phyloP scores from a whole-genome alignment of 2,329 filamentous ascomycete genomes.

The Botrytis byssoidea region DNA sequence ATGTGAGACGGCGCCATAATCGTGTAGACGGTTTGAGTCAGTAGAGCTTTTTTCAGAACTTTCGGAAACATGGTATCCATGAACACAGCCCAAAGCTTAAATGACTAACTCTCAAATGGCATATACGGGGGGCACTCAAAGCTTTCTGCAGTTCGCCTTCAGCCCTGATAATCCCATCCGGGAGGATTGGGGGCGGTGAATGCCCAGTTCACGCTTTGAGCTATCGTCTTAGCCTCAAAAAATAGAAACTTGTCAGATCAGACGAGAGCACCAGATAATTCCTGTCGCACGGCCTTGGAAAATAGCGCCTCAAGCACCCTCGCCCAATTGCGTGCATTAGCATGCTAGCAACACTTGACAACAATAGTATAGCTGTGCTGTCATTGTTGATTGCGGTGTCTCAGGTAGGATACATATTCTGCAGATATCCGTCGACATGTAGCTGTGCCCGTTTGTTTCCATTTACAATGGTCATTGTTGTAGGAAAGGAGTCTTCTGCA shows the following conservation, averaged over 20 bases:
- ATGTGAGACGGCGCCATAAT: constrained; percentile 29
- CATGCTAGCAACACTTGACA: constrained; percentile 20
- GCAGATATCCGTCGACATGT: constrained; percentile 28
- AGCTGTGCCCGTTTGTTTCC: constrained; percentile 30
- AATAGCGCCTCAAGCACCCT: constrained; percentile 25
- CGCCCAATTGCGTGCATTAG: constrained; percentile 37
- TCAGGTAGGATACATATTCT: constrained; percentile 23
- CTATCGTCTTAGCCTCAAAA: constrained; percentile 12
- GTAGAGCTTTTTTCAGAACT: constrained; percentile 9
- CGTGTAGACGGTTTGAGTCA: constrained; percentile 20
- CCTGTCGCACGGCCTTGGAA: constrained; percentile 23
- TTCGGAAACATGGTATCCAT: constrained; percentile 19
- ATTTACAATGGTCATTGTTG: constrained; percentile 27
- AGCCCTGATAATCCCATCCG: constrained; percentile 15
- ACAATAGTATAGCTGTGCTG: constrained; percentile 26
- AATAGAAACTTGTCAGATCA: constrained; percentile 25
- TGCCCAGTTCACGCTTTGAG: constrained; percentile 16
- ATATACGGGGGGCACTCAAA: constrained; percentile 17
- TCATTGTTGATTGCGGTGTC: constrained; percentile 30
- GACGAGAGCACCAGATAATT: constrained; percentile 27
- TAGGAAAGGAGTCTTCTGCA: constrained; percentile 21
- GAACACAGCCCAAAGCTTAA: constrained; percentile 1
- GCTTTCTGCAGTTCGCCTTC: constrained; percentile 20
- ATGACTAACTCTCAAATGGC: neutral
- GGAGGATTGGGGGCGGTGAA: constrained; percentile 16